Base-by-base conservation (phyloP, 805 yeast genomes). In the Candida qinlingensis region DNA sequence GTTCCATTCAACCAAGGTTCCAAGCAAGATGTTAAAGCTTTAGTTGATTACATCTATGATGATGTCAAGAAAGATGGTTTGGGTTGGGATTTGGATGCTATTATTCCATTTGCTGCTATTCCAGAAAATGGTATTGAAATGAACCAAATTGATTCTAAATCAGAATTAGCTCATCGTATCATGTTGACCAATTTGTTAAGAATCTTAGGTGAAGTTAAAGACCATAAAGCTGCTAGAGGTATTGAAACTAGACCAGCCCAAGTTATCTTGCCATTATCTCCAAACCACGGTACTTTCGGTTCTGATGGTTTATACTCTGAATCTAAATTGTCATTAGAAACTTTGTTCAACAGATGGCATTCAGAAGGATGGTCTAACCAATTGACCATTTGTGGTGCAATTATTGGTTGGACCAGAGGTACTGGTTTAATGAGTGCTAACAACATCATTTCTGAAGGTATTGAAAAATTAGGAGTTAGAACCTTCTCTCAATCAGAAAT, bases 341-440 rank as follows among this genome's bases (percentile, higher is more conserved):
- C 98, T 33, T 75, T 94, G 66, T 90, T 94, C 81, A 92, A 92
- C 85, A 87, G 97, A 80, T 94, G 99, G 99, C 79, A 84, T 71
- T 91, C 99, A 42, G 99, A 94, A 77, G 86, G 90, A 51, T 94
- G 99, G 99, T 83, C 85, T 41, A 75, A 86, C 56, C 94, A 87
- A 75, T 82, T 94, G 73, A 94, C 98, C 51, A 76, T 94, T 52
- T 91, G 97, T 71, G 99, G 99, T 77, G 97, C 99, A 41, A 80
- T 94, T 58, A 94, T 94, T 70, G 99, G 99, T 68, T 94, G 99
- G 99, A 94, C 99, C 55, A 88, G 99, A 79, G 99, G 99, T 71
- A 94, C 99, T 51, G 99, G 99, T 65, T 83, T 94, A 66, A 94
- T 94, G 99, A 79, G 90, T 64, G 97, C 85, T 60, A 94, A 94